Conservation (phyloP, 768 basidiomycete genomes). For the Scleroderma bovista region DNA sequence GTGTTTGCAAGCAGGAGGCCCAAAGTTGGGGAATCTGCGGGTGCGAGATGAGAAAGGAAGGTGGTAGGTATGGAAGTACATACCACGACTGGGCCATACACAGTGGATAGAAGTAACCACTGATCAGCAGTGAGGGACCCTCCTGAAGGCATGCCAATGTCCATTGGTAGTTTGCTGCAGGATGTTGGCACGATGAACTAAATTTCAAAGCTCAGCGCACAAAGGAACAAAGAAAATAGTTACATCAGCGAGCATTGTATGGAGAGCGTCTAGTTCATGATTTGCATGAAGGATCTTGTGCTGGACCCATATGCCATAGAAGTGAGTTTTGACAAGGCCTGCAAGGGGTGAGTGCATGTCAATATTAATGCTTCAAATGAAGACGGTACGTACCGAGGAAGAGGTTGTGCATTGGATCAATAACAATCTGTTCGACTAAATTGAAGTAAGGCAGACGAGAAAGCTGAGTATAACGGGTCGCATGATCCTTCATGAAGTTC, state of each 20-base stretch:
- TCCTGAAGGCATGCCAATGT: background rate
- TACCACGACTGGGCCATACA: background rate
- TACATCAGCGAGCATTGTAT: too few relatives aligned
- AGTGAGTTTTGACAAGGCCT: slow-evolving; percentile 24
- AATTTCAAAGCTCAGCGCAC: background rate
- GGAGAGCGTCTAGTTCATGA: background rate
- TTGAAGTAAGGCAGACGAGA: slow-evolving; percentile 22
- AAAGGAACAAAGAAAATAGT: background rate
- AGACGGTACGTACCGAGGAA: slow-evolving; percentile 14
- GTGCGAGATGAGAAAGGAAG: too few relatives aligned
- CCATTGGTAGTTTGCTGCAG: background rate
- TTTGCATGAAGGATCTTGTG: background rate
- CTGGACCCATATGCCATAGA: slow-evolving; percentile 20
- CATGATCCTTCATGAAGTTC: slow-evolving; percentile 17
- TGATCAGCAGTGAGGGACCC: background rate
- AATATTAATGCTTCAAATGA: too few relatives aligned
- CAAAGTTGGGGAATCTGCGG: too few relatives aligned
- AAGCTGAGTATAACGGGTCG: slow-evolving; percentile 22
- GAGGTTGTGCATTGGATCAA: slow-evolving; percentile 30
- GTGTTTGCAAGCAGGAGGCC: too few relatives aligned
- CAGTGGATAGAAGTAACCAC: background rate
- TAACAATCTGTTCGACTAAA: slow-evolving; percentile 12
- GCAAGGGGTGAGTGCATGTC: background rate
- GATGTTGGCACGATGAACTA: too few relatives aligned
- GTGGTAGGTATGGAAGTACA: too few relatives aligned